A percentile compares a stretch with the other conserved stretches of the same genome.
Evolutionary conservation across 305 asterid species (phyloP).

Genomic region (Fraxinus greggii): DNA sequence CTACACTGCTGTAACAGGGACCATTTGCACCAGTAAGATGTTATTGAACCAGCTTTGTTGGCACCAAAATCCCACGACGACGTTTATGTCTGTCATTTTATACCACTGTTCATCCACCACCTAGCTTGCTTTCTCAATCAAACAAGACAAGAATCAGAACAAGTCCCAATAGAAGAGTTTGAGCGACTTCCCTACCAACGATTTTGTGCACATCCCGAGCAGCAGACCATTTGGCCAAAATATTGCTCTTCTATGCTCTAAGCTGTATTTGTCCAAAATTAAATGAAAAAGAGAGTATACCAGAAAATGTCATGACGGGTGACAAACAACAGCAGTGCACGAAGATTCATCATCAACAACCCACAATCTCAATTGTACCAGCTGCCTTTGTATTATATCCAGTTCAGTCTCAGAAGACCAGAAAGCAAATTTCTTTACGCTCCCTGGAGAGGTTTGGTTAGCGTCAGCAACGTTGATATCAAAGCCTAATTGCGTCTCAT

Average conservation of each 20-base stretch:
- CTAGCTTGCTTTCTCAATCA: constrained; percentile 7
- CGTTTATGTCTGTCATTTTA: background rate
- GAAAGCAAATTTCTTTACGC: constrained; percentile 37
- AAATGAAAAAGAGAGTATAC: background rate
- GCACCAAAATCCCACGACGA: background rate
- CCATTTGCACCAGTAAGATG: background rate
- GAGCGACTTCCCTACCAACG: background rate
- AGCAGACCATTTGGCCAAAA: background rate
- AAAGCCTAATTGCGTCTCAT: constrained; percentile 46
- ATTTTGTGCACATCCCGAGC: background rate
- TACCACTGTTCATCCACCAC: background rate
- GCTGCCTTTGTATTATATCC: constrained; percentile 48
- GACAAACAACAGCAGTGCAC: constrained; percentile 72
- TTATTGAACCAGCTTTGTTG: constrained; percentile 5
- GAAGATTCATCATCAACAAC: constrained; percentile 60
- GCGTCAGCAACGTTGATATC: constrained; percentile 27
- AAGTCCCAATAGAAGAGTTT: background rate
- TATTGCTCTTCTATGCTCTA: background rate
- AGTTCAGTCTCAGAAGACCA: constrained; percentile 47
- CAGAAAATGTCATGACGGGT: constrained; percentile 42
- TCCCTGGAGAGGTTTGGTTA: constrained; percentile 32
- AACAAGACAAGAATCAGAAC: background rate
- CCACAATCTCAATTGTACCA: constrained; percentile 52
- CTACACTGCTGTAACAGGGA: background rate
- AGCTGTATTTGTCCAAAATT: constrained; percentile 1